Conservation (phyloP, 2,329 filamentous ascomycete genomes). For the Volutella citrinella region DNA sequence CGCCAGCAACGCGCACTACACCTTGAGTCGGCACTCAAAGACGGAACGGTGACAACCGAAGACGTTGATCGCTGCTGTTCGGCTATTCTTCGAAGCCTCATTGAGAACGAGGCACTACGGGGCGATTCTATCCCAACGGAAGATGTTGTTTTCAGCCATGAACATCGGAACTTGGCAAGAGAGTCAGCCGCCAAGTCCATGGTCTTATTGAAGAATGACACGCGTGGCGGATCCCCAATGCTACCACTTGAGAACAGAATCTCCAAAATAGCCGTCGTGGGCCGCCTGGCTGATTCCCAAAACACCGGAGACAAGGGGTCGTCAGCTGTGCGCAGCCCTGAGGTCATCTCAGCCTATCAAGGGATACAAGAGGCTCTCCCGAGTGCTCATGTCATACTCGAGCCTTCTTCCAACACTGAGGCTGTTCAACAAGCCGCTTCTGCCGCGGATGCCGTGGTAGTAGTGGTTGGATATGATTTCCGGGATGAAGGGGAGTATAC, state of each 20-base stretch:
- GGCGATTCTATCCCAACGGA: neutral
- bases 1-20: slow-evolving; percentile 6
- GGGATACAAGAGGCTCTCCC: slow-evolving; percentile 9
- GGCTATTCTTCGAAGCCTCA: slow-evolving; percentile 8
- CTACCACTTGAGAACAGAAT: slow-evolving; percentile 5
- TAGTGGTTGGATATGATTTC: slow-evolving; percentile 16
- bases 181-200: slow-evolving; percentile 16
- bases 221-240: neutral
- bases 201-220: slow-evolving; percentile 17
- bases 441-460: slow-evolving; percentile 9
- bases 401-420: slow-evolving; percentile 2
- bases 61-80: slow-evolving; percentile 8
- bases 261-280: slow-evolving; percentile 14
- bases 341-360: slow-evolving; percentile 9
- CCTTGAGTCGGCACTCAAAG: slow-evolving; percentile 4
- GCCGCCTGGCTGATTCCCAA: slow-evolving; percentile 12
- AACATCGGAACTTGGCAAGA: slow-evolving; percentile 14
- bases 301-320: slow-evolving; percentile 19
- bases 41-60: neutral
- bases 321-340: slow-evolving; percentile 12
- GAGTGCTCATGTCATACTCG: slow-evolving; percentile 2
- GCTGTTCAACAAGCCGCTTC: slow-evolving; percentile 1
- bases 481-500: slow-evolving; percentile 17
- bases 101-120: slow-evolving; percentile 3
- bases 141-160: slow-evolving; percentile 14